Base-by-base conservation (phyloP, 2,329 filamentous ascomycete genomes). In the Epichloe uncinata region DNA sequence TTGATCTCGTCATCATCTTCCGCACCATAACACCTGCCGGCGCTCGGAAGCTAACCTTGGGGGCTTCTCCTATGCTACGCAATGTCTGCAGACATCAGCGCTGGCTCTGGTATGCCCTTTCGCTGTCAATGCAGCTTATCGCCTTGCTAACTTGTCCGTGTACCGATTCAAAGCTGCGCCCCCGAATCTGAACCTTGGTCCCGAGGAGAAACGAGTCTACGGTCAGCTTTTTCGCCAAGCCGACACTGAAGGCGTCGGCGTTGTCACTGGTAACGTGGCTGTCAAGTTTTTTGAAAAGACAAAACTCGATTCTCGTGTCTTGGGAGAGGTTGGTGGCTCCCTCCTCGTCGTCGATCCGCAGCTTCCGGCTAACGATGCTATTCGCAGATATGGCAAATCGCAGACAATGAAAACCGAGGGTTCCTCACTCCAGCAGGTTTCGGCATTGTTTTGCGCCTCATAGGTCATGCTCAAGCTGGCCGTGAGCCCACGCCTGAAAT, bases 261-360 rank as follows among this genome's bases (percentile, higher is more conserved):
- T 97, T 56, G 87, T 98, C 35, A 96, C 93, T 16, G 93, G 93
- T 67, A 93, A 98, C 69, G 79, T 94, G 54, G 93, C 93, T 52
- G 90, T 98, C 66, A 87, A 89, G 66, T 97, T 98, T 74, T 98
- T 98, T 64, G 90, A 97, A 69, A 93, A 93, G 74, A 97, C 93
- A 42, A 84, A 86, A 58, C 75, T 98, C 45, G 82, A 91, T 54
- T 87, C 90, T 49, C 82, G 87, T 54, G 77, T 93, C 45, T 76
- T 98, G 52, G 93, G 91, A 67, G 84, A 95, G 79, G 87, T 91
- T 70, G 58, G 80, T 73, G 5, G 2, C 12, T 11, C 40, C 15
- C 5, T 43, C 41, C 22, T 30, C 37, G 7, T 26, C 42, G 4
- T 9, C 13, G 34, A 11, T 20, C 33, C 9, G 37, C 37, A 11